Conservation (phyloP, 2,329 filamentous ascomycete genomes). For the Rosellinia necatrix region DNA sequence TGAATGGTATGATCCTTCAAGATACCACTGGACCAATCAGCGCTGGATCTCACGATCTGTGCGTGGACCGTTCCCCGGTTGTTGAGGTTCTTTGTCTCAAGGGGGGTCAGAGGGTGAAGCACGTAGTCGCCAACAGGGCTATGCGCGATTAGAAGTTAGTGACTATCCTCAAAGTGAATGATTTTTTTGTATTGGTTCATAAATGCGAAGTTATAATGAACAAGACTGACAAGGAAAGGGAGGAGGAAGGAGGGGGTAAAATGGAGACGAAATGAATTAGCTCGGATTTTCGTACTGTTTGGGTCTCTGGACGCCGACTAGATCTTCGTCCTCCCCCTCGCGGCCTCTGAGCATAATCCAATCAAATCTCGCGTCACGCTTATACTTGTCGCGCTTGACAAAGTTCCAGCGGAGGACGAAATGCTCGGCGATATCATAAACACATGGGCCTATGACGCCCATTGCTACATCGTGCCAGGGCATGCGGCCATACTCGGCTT, state of each 20-base stretch:
- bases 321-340: slow-evolving; percentile 77
- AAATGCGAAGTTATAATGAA: neutral
- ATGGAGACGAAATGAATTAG: too few species aligned
- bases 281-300: slow-evolving; percentile 57
- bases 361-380: slow-evolving; percentile 80
- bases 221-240: neutral
- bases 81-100: slow-evolving; percentile 67
- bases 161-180: too few species aligned
- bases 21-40: slow-evolving; percentile 93
- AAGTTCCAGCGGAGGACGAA: slow-evolving; percentile 97
- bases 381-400: slow-evolving; percentile 96
- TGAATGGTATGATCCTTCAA: slow-evolving; percentile 83
- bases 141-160: slow-evolving; percentile 4
- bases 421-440: slow-evolving; percentile 94
- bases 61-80: slow-evolving; percentile 76
- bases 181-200: neutral
- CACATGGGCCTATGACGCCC: slow-evolving; percentile 85
- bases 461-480: slow-evolving; percentile 97
- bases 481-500: slow-evolving; percentile 92
- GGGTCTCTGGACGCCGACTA: slow-evolving; percentile 86
- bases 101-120: slow-evolving; percentile 73
- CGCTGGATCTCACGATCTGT: slow-evolving; percentile 86
- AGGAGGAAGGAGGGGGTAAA: neutral
- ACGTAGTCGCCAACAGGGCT: slow-evolving; percentile 82
- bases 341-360: slow-evolving; percentile 83